Evolutionary conservation across 129 eudicot species (phyloP).

Genomic region (Dittrichia graveolens): DNA sequence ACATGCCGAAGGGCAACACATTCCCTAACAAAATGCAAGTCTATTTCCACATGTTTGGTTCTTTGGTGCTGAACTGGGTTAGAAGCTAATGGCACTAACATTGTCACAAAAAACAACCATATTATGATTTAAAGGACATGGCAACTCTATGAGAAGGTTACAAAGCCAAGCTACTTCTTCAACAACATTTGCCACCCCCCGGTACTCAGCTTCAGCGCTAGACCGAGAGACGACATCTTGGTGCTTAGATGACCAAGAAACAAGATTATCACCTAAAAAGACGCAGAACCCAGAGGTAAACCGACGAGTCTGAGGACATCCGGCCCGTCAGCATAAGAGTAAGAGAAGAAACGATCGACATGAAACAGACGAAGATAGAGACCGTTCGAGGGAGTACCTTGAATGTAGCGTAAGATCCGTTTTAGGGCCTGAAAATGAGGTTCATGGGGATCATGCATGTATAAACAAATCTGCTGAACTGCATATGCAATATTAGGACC

Average conservation of each 20-base stretch:
- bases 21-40: too few relatives aligned
- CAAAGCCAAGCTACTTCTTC: neutral
- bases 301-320: neutral
- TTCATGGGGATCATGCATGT: too few relatives aligned
- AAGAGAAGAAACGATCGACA: neutral
- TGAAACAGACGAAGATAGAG: neutral
- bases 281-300: neutral
- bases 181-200: neutral
- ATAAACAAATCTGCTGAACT: too few relatives aligned
- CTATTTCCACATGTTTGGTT: too few relatives aligned
- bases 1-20: too few relatives aligned
- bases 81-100: too few relatives aligned
- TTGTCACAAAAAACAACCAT: too few relatives aligned
- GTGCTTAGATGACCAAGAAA: neutral
- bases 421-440: too few relatives aligned
- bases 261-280: neutral
- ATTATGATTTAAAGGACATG: too few relatives aligned
- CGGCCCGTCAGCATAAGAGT: neutral
- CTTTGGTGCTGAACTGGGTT: too few relatives aligned
- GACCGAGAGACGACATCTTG: neutral
- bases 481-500: too few relatives aligned
- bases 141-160: neutral
- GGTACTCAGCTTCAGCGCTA: neutral
- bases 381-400: constrained; percentile 29
- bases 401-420: too few relatives aligned